Evolutionary conservation across 2,329 filamentous ascomycete genomes (phyloP), one percentile per base, ranked within the genome.

Genomic region (Alternaria burnsii): DNA sequence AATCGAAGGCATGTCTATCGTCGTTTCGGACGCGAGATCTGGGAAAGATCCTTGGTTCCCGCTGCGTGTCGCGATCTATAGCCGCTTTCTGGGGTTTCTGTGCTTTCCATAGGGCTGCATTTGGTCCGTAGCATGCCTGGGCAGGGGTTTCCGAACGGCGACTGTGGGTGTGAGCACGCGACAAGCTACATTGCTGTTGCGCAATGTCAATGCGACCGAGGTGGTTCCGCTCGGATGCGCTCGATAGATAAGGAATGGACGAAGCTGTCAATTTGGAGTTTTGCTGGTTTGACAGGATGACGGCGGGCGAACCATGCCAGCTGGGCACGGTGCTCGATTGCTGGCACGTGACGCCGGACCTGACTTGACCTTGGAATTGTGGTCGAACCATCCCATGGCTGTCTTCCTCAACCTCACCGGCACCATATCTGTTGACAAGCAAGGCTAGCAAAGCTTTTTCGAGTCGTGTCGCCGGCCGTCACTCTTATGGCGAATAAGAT

Each of bases 1-100:
- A 61, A 69, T 63, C 42, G 59, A 63, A 47, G 50, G 44, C 46
- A 43, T 57, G 46, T 40, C 46, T 54, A 60, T 64, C 60, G 56
- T 28, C 28, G 57, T 65, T 67, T 61, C 59, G 64, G 58, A 65
- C 58, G 57, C 55, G 53, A 64, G 63, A 69, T 65, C 62, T 62
- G 52, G 50, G 50, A 57, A 52, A 56, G 53, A 65, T 52, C 63
- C 57, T 51, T 62, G 58, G 62, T 61, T 55, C 60, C 65, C 65
- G 67, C 59, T 67, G 63, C 59, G 58, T 46, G 57, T 47, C 50
- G 47, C 59, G 46, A 56, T 55, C 40, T 57, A 55, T 59, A 59
- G 48, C 61, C 59, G 53, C 32, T 47, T 34, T 30, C 52, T 48
- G 52, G 42, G 40, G 30, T 59, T 47, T 26, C 41, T 53, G 22